Percentiles rank a stretch among this genome's conserved stretches.
These are phyloP conservation scores for Phytophthora kernoviae DNA, from an alignment of 352 stramenopile genomes.

Conservation along the genomic window DNA sequence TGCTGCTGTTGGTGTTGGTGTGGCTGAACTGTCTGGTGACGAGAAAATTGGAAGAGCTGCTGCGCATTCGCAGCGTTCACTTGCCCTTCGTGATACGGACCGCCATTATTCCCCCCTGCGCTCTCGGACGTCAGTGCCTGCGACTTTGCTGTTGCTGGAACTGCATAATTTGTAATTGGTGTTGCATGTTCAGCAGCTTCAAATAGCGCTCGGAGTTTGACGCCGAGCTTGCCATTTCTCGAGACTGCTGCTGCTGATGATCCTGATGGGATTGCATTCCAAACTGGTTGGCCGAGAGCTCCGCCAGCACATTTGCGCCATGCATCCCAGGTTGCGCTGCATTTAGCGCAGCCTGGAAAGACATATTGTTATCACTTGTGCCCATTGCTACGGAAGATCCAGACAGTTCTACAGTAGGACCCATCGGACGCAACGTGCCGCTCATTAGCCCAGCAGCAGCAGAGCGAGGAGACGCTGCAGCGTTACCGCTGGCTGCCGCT, in stretches of 20 bases:
- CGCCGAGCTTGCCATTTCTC: conserved; percentile 48
- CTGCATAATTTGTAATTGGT: conserved; percentile 88
- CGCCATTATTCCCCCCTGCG: conserved; percentile 33
- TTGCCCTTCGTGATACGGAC: conserved; percentile 56
- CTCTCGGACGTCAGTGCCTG: conserved; percentile 37
- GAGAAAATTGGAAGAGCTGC: conserved; percentile 48
- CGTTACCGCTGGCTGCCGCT: conserved; percentile 17
- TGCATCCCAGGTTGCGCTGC: conserved; percentile 40
- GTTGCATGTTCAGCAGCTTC: conserved; percentile 86
- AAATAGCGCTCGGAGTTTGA: conserved; percentile 81
- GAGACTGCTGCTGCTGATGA: conserved; percentile 42
- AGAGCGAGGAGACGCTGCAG: conserved; percentile 35
- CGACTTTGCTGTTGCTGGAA: conserved; percentile 74
- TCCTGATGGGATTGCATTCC: conserved; percentile 33
- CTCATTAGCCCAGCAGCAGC: conserved; percentile 39
- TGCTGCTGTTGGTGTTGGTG: conserved; percentile 16
- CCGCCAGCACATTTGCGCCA: conserved; percentile 29
- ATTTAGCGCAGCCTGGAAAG: conserved; percentile 40
- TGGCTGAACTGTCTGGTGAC: conserved; percentile 20
- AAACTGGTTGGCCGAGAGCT: conserved; percentile 51
- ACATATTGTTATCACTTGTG: conserved; percentile 33
- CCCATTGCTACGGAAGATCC: conserved; percentile 27
- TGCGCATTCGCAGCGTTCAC: conserved; percentile 52
- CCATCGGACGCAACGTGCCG: conserved; percentile 33
- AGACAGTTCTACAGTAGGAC: conserved; percentile 20